Evolutionary conservation across 2,329 filamentous ascomycete species (phyloP), one percentile per base, ranked within the genome.

Genomic region (Ophiognomonia clavigignenti-juglandacearum): DNA sequence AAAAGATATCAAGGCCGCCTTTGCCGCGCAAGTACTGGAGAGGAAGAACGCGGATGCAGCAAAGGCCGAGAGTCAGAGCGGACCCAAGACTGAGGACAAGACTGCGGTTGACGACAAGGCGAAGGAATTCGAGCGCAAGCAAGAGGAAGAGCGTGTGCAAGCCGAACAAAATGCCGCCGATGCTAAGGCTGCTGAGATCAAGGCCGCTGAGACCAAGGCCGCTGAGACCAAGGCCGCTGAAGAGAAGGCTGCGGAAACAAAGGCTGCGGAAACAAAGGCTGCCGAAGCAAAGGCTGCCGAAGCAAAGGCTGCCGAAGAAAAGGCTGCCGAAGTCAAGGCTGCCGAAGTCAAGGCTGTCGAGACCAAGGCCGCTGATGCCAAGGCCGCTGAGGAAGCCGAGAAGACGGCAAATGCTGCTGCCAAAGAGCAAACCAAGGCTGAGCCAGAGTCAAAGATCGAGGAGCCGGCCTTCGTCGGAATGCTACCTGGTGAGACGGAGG

Each of bases 1-100:
- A 29, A 86, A 92, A 63, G 86, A 96, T 68, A 88, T 88, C 53
- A 84, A 85, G 49, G 81, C 88, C 55, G 89, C 95, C 67, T 86
- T 91, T 60, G 85, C 86, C 65, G 82, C 86, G 63, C 85, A 88
- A 62, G 84, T 95, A 61, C 78, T 76, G 50, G 81, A 83, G 61
- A 78, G 69, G 44, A 74, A 74, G 56, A 73, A 78, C 47, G 73
- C 74, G 3, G 67, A 69, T 51, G 61, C 23, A 4, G 23, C 69
- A 43, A 68, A 64, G 45, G 66, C 71, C 51, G 59, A 59, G 18
- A 59, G 53, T 53, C 60, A 63, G 51, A 56, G 54, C 26, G 55
- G 56, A 39, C 59, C 53, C 9, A 57, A 59, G 31, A 50, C 50
- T 11, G 55, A 58, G 26, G 57, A 49, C 9, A 52, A 59, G 34